These are phyloP conservation scores for Umbelopsis vinacea DNA, from an alignment of 192 early-diverging fungal species.

Conservation along the genomic window DNA sequence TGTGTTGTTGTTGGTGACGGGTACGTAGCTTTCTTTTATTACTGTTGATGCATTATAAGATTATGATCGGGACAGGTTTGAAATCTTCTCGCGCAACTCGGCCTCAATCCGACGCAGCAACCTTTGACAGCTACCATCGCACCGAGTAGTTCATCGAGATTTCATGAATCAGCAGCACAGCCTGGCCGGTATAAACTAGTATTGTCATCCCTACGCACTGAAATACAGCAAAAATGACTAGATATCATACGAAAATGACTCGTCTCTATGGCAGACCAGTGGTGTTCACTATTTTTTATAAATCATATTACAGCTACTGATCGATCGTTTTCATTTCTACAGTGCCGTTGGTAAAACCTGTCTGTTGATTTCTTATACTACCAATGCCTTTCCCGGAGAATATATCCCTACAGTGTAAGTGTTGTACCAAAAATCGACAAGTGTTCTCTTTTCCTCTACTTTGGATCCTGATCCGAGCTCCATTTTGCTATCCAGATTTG, in stretches of 20 bases:
- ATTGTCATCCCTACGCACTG: too few species aligned
- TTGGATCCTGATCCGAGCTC: not conserved
- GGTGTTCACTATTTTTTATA: not conserved
- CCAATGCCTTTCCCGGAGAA: slow-evolving; percentile 99
- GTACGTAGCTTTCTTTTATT: slow-evolving; percentile 44
- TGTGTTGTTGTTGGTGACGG: slow-evolving; percentile 90
- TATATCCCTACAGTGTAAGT: slow-evolving; percentile 99
- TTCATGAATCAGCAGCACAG: too few species aligned
- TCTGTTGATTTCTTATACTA: slow-evolving; percentile 96
- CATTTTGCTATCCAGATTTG: slow-evolving; percentile 66
- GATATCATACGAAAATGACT: not conserved
- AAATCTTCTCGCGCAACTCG: not conserved
- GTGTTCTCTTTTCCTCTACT: not conserved
- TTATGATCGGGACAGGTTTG: not conserved
- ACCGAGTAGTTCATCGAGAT: too few species aligned
- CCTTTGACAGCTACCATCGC: not conserved
- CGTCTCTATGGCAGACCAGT: not conserved
- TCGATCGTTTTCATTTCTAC: slow-evolving; percentile 17
- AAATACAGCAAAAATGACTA: too few species aligned
- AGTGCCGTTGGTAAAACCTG: slow-evolving; percentile 96
- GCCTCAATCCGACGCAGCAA: not conserved
- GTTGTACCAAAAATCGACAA: not conserved
- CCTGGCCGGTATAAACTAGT: too few species aligned
- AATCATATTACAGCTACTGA: not conserved
- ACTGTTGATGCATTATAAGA: not conserved